phyloP scores from a whole-genome alignment of 78 protist genomes.

The Emiliania huxleyi region DNA sequence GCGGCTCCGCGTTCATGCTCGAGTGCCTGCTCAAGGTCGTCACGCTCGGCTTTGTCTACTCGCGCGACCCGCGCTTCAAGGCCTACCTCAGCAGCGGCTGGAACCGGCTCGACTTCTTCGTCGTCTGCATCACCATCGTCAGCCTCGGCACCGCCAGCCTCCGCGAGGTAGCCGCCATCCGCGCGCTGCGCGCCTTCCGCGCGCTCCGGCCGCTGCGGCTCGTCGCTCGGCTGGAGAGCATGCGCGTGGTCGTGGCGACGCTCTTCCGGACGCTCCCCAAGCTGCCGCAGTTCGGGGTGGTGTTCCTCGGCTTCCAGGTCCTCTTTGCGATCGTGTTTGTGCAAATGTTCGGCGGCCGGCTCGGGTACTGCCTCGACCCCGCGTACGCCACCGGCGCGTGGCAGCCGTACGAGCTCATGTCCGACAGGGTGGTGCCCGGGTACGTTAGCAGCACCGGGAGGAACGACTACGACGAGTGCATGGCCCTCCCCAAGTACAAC shows the following conservation, averaged over 20 bases:
- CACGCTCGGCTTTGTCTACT: neutral
- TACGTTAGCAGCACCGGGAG: neutral
- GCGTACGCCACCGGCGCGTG: neutral
- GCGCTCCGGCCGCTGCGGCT: conserved; percentile 73
- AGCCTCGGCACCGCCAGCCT: neutral
- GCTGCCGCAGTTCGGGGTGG: conserved; percentile 24
- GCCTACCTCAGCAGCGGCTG: neutral
- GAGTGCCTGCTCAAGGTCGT: neutral
- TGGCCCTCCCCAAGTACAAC: neutral
- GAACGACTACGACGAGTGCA: conserved; percentile 15
- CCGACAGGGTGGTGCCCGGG: neutral
- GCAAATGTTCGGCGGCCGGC: neutral
- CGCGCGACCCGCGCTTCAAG: neutral
- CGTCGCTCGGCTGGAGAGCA: conserved; percentile 20
- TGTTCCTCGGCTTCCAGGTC: conserved; percentile 18
- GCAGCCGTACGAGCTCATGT: neutral
- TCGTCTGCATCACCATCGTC: neutral
- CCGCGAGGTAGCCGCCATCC: neutral
- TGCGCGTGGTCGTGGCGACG: conserved; percentile 16
- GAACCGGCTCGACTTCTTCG: neutral
- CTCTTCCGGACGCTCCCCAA: conserved; percentile 46
- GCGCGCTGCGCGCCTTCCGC: conserved; percentile 33
- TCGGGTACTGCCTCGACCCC: neutral
- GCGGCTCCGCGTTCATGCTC: neutral
- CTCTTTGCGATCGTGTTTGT: conserved; percentile 61